A percentile compares a stretch with the other conserved stretches of the same genome.
Evolutionary conservation across 225 moss, liverwort and hornwort species (phyloP).

Genomic region (Rhytidiadelphus loreus): DNA sequence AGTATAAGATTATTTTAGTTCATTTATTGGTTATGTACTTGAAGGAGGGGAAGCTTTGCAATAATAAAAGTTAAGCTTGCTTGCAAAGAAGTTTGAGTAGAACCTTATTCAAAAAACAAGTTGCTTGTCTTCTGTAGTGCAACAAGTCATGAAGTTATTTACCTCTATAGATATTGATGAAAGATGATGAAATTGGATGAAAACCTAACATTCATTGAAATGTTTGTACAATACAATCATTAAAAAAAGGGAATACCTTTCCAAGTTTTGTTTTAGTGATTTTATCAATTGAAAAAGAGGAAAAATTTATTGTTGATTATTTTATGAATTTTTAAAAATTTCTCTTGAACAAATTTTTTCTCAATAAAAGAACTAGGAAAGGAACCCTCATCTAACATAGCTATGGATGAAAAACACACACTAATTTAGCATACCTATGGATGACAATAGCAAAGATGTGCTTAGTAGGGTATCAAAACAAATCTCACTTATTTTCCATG

Average conservation of each 20-base stretch:
- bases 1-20: background rate
- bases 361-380: background rate
- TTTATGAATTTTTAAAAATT: background rate
- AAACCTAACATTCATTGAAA: background rate
- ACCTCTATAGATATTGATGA: background rate
- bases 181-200: background rate
- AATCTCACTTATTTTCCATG: background rate
- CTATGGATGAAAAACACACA: background rate
- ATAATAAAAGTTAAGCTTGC: background rate
- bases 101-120: background rate
- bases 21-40: background rate
- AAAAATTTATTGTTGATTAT: background rate
- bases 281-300: background rate
- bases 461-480: background rate
- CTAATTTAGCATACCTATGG: too few relatives aligned
- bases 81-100: background rate
- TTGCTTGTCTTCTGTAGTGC: background rate
- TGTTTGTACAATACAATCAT: rapidly evolving
- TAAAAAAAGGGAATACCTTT: too few relatives aligned
- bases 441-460: background rate
- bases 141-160: background rate
- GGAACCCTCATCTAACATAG: background rate
- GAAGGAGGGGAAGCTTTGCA: background rate
- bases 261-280: background rate
- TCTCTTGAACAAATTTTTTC: background rate